phyloP scores from a whole-genome alignment of 108 stramenopile genomes.

The Nitzschia inconspicua region DNA sequence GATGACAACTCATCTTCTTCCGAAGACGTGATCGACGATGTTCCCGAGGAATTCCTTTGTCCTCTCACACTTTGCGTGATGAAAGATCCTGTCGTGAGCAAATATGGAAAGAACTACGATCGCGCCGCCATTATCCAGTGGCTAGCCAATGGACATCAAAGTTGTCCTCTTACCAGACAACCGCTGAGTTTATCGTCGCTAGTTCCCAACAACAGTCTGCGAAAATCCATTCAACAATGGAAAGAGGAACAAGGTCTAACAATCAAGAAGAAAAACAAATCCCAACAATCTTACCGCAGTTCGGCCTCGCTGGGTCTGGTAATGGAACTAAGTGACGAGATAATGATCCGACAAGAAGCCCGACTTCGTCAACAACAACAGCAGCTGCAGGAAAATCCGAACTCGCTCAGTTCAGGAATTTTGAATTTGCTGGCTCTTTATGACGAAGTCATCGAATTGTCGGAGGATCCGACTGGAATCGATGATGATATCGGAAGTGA shows the following conservation, averaged over 20 bases:
- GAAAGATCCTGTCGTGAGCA: too few species aligned
- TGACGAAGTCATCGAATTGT: background rate
- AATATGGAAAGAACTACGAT: constrained; percentile 32
- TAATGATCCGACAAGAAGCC: too few species aligned
- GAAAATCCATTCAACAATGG: constrained; percentile 20
- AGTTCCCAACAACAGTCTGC: constrained; percentile 21
- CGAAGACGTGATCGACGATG: too few species aligned
- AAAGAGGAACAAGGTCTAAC: constrained; percentile 6
- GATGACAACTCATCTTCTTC: too few species aligned
- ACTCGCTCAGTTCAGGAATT: background rate
- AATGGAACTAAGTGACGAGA: too few species aligned
- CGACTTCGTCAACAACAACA: too few species aligned
- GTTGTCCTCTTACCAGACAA: constrained; percentile 35
- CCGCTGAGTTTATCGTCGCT: constrained; percentile 15
- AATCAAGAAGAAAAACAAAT: too few species aligned
- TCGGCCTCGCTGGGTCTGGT: too few species aligned
- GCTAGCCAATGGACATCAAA: constrained; percentile 15
- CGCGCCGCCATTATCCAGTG: constrained; percentile 31
- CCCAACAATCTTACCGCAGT: too few species aligned
- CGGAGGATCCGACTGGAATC: background rate
- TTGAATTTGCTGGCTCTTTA: too few species aligned
- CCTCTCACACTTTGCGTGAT: too few species aligned
- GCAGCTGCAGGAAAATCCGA: background rate
- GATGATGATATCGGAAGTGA: background rate
- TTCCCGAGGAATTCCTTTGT: constrained; percentile 30